Conservation (phyloP, 208 protist species). For the Wallacemonas sp. region DNA sequence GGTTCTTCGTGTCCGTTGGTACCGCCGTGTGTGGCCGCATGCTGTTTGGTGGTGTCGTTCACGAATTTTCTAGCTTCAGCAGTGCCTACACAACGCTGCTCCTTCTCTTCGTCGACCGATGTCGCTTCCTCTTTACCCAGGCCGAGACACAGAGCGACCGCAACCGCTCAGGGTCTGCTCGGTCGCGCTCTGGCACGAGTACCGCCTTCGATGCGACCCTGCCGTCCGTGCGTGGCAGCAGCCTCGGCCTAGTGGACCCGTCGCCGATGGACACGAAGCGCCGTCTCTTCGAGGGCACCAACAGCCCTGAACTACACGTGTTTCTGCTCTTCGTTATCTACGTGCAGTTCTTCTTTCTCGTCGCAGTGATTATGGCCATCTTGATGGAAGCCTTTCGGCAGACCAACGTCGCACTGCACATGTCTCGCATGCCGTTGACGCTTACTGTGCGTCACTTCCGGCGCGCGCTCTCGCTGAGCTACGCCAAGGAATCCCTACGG, state of each 20-base stretch:
- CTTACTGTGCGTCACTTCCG: constrained; percentile 7
- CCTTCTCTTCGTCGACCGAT: constrained; percentile 16
- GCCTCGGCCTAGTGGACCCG: not conserved
- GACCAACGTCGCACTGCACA: constrained; percentile 3
- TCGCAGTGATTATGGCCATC: constrained; percentile 10
- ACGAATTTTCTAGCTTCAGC: constrained; percentile 16
- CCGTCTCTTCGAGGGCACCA: not conserved
- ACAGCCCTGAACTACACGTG: constrained; percentile 5
- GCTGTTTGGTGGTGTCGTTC: constrained; percentile 2
- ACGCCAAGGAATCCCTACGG: constrained; percentile 12
- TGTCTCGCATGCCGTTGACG: not conserved
- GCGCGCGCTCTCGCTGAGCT: constrained; percentile 12
- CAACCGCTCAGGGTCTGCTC: not conserved
- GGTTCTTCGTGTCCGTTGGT: constrained; percentile 14
- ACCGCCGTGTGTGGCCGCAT: constrained; percentile 3
- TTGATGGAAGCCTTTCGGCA: constrained; percentile 16
- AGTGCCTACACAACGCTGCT: constrained; percentile 15
- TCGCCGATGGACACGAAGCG: constrained; percentile 2
- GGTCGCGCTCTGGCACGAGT: not conserved
- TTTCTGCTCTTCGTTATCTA: constrained; percentile 18
- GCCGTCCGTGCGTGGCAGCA: constrained; percentile 13
- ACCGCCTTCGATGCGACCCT: constrained; percentile 17
- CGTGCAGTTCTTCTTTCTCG: constrained; percentile 11
- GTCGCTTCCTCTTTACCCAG: constrained; percentile 14
- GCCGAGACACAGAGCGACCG: not conserved